phyloP scores from a whole-genome alignment of 805 yeast genomes.

The Candida corydali region DNA sequence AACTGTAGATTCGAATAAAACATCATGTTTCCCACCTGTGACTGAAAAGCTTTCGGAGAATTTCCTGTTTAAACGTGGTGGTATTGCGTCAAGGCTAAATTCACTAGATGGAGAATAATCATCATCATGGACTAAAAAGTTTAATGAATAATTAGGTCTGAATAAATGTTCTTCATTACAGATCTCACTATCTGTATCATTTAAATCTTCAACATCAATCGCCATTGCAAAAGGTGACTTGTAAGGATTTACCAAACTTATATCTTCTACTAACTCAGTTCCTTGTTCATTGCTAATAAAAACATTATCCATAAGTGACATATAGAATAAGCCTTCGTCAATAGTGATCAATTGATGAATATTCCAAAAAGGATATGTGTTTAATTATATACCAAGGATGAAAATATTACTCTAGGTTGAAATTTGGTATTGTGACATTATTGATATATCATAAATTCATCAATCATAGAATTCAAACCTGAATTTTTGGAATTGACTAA shows the following conservation, averaged over 20 bases:
- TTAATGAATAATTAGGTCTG: neutral
- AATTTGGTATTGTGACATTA: slow-evolving; percentile 1
- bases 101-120: neutral
- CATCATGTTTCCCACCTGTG: neutral
- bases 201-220: too few relatives aligned
- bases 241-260: too few relatives aligned
- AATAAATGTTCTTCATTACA: slow-evolving; percentile 1
- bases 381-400: slow-evolving; percentile 1
- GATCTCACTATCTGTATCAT: too few relatives aligned
- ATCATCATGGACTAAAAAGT: neutral
- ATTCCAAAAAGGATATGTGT: neutral
- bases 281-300: neutral
- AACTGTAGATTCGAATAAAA: neutral
- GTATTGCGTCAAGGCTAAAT: neutral
- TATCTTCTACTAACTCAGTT: too few relatives aligned
- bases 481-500: too few relatives aligned
- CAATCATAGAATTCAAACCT: too few relatives aligned
- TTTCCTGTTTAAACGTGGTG: neutral
- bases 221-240: too few relatives aligned
- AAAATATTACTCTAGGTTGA: neutral
- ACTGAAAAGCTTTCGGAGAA: neutral
- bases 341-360: neutral
- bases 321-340: neutral
- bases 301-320: neutral
- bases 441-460: neutral